Conservation (phyloP, 179 eudicot species). For the Silene coronaria region DNA sequence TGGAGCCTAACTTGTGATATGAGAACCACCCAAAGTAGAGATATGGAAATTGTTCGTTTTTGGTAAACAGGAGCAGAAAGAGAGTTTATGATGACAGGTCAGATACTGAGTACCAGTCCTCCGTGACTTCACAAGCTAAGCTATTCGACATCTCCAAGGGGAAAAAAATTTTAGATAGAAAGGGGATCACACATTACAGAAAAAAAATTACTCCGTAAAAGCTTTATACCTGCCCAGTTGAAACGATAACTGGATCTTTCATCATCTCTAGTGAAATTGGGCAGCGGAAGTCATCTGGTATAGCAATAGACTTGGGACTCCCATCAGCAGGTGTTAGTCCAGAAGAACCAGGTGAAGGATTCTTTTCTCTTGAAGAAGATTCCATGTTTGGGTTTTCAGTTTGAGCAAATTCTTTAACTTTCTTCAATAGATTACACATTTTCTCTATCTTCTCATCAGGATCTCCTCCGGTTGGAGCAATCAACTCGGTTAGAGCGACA, state of each 20-base stretch:
- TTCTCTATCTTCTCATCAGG: constrained; percentile 87
- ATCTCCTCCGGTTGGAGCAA: constrained; percentile 61
- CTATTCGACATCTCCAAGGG: too few species aligned
- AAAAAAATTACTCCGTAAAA: neutral
- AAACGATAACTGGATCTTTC: constrained; percentile 94
- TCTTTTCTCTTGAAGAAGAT: constrained; percentile 39
- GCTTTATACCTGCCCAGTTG: constrained; percentile 78
- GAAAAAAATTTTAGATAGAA: neutral
- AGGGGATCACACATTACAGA: neutral
- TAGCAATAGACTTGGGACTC: constrained; percentile 38
- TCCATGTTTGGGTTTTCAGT: constrained; percentile 65
- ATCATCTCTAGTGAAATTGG: constrained; percentile 87
- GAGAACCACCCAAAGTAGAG: too few species aligned
- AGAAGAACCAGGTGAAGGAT: constrained; percentile 34
- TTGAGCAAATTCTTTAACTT: constrained; percentile 77
- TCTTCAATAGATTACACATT: constrained; percentile 75
- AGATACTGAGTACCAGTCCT: neutral
- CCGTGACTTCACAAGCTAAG: too few species aligned
- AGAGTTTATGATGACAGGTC: too few species aligned
- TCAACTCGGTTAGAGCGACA: constrained; percentile 83
- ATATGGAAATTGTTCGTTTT: too few species aligned
- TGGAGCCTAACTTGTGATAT: too few species aligned
- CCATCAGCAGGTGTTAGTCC: constrained; percentile 41
- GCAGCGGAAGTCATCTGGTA: constrained; percentile 91
- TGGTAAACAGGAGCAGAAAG: too few species aligned